Percentiles rank a stretch among this genome's conserved stretches.
These are phyloP conservation scores for Schizothecium vesticola DNA, from an alignment of 495 filamentous ascomycete genomes.

Conservation along the genomic window DNA sequence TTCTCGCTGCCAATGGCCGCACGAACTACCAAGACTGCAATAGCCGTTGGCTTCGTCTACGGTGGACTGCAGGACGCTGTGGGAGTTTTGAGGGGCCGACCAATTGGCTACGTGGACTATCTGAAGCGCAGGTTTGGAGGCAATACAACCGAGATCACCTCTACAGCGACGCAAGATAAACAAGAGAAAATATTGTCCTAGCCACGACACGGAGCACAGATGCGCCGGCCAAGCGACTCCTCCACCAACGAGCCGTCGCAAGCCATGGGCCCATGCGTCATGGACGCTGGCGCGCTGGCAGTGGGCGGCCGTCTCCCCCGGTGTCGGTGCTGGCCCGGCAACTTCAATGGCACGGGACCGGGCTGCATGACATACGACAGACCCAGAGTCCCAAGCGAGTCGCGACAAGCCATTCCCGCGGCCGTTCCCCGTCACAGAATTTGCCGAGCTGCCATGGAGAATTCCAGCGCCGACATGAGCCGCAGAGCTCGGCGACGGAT, in stretches of 20 bases:
- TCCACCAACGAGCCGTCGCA: background rate
- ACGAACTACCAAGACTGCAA: conserved; percentile 72
- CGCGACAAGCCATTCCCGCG: background rate
- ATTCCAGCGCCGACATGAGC: background rate
- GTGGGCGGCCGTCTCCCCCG: background rate
- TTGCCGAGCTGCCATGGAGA: background rate
- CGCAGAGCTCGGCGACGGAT: conserved; percentile 1
- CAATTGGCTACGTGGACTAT: conserved; percentile 67
- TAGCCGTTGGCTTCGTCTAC: conserved; percentile 71
- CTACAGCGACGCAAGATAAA: background rate
- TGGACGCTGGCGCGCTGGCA: background rate
- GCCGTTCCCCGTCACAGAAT: background rate
- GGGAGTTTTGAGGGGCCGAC: conserved; percentile 55
- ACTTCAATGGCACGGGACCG: background rate
- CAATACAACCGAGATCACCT: background rate
- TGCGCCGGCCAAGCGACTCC: conserved; percentile 51
- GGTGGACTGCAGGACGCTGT: conserved; percentile 67
- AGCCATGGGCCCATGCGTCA: background rate
- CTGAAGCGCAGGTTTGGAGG: conserved; percentile 33
- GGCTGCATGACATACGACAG: background rate
- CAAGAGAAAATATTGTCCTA: conserved; percentile 49
- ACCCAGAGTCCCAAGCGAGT: background rate
- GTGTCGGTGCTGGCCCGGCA: background rate
- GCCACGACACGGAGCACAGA: conserved; percentile 45
- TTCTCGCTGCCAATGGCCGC: conserved; percentile 79